Base-by-base conservation (phyloP, 1,284 basidiomycete species). In the Salmacisia buchloeana region DNA sequence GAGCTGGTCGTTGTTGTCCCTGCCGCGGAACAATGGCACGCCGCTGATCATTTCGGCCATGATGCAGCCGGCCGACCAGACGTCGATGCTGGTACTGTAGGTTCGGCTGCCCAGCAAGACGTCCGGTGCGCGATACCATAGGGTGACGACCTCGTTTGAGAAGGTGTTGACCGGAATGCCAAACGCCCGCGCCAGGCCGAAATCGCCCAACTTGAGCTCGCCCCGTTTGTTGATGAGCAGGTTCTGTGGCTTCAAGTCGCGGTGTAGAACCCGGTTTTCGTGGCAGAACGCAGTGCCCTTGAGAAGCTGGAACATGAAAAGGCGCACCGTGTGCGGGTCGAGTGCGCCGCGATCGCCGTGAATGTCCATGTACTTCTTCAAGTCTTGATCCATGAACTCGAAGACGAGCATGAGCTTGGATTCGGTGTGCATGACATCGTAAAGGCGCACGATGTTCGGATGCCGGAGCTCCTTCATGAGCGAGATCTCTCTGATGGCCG, bases 301-400 rank as follows among this genome's bases (percentile, higher is more conserved):
- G 75, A 97, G 84, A 39, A 98, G 86, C 81, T 98, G 94, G 81
- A 90, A 97, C 91, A 92, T 94, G 82, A 96, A 97, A 77, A 88
- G 94, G 69, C 92, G 89, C 68, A 97, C 93, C n/a, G 91, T 93
- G 64, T 86, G 85, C 1, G 92, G 90, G 63, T 94, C 92, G 46
- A 99, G 86, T 10, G 96, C 94, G 63, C 94, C 93, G 64, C 92
- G 88, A 70, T 97, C 92, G 59, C 96, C 96, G 72, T 97, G 89
- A 36, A 92, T 89, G 81, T 99, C 96, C 96, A 99, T 99, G 82
- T 97, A 98, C 80, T 94, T 93, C 82, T 99, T 99, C 62, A 99
- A 84, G 82, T 99, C 96, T 81, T 94, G 90, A 78, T 98, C 96
- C 82, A 96, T 96, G 80, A 88, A 98, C 81, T 99, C 96, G 80